Evolutionary conservation across 371 early-diverging fungal genomes (phyloP).

Genomic region (Coemansia linderi): DNA sequence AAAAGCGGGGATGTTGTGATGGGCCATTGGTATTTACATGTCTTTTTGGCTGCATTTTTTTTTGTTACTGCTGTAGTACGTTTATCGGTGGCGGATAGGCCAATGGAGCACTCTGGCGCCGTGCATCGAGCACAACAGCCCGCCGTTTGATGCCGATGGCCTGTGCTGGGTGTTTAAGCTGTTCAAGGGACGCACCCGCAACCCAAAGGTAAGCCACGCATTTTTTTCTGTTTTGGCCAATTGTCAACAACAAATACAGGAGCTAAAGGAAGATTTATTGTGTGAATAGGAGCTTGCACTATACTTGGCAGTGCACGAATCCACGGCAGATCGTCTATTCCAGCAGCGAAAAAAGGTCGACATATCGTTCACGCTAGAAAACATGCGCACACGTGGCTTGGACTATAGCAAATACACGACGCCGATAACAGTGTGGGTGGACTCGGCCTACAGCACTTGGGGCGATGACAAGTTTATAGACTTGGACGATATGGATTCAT

Average conservation of each 20-base stretch:
- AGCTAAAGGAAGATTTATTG: neutral
- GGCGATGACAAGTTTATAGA: slow-evolving; percentile 60
- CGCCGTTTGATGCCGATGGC: slow-evolving; percentile 55
- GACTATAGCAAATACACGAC: slow-evolving; percentile 50
- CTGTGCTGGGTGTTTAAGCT: slow-evolving; percentile 54
- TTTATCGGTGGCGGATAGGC: slow-evolving; percentile 56
- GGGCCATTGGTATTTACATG: neutral
- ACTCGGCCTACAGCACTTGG: slow-evolving; percentile 60
- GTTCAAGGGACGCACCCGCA: slow-evolving; percentile 51
- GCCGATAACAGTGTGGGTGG: slow-evolving; percentile 41
- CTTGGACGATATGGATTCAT: slow-evolving; percentile 54
- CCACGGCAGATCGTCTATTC: slow-evolving; percentile 55
- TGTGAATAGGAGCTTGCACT: slow-evolving; percentile 56
- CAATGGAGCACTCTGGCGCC: slow-evolving; percentile 55
- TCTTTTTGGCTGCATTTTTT: too few species aligned
- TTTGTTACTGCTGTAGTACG: slow-evolving; percentile 37
- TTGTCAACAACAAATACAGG: neutral
- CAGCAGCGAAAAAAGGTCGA: slow-evolving; percentile 58
- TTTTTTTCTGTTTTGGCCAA: neutral
- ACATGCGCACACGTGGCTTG: slow-evolving; percentile 57
- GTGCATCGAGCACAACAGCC: slow-evolving; percentile 55
- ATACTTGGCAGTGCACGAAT: slow-evolving; percentile 60
- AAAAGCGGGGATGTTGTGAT: slow-evolving; percentile 1
- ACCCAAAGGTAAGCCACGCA: slow-evolving; percentile 24
- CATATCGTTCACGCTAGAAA: slow-evolving; percentile 58